phyloP scores from a whole-genome alignment of 2,329 filamentous ascomycete species.

The Neonectria punicea region DNA sequence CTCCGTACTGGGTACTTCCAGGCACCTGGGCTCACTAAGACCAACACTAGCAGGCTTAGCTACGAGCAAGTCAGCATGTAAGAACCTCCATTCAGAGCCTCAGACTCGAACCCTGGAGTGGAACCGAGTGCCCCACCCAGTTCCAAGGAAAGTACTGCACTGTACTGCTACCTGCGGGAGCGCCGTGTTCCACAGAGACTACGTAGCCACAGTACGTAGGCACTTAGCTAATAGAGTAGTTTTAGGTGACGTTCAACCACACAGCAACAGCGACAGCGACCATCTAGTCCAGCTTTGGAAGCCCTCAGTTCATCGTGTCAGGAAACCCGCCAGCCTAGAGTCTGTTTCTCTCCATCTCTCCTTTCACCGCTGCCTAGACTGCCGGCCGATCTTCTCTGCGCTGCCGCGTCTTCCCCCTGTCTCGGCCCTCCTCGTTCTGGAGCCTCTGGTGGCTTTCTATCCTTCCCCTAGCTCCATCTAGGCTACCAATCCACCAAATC shows the following conservation, averaged over 20 bases:
- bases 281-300: neutral
- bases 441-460: conserved; percentile 1
- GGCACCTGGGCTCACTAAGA: neutral
- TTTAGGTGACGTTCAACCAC: neutral
- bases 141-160: neutral
- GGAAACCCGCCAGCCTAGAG: neutral
- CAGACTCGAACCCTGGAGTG: neutral
- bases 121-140: neutral
- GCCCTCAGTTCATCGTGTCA: neutral
- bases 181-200: neutral
- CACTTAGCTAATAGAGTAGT: neutral
- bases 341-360: neutral
- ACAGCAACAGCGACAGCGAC: neutral
- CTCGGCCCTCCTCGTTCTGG: neutral
- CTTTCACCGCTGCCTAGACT: neutral
- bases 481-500: neutral
- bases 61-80: neutral
- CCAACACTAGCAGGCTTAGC: neutral
- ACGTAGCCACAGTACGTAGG: neutral
- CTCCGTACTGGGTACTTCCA: neutral
- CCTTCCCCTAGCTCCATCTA: neutral
- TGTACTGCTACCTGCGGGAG: neutral
- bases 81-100: too few species aligned
- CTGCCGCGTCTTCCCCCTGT: neutral
- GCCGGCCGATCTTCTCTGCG: neutral